A percentile compares a stretch with the other conserved stretches of the same genome.
These are phyloP conservation scores for Skeletonema costatum DNA, from an alignment of 108 stramenopile genomes.

Conservation along the genomic window DNA sequence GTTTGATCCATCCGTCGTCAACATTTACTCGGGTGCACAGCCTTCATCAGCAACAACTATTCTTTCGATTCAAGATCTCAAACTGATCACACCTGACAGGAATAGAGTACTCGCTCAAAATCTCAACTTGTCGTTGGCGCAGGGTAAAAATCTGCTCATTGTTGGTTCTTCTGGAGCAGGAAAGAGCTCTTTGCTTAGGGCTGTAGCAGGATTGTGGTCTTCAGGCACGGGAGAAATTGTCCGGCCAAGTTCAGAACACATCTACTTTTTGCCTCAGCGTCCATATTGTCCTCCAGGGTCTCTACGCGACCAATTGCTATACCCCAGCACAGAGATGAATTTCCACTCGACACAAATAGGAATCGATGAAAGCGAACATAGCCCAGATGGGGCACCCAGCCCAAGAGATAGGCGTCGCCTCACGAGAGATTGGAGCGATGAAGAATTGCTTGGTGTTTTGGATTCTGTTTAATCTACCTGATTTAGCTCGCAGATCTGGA, in stretches of 20 bases:
- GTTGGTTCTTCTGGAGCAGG: slow-evolving; percentile 69
- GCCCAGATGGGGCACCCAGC: slow-evolving; percentile 19
- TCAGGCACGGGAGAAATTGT: slow-evolving; percentile 69
- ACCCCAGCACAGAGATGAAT: slow-evolving; percentile 51
- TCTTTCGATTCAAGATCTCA: slow-evolving; percentile 47
- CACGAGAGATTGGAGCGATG: slow-evolving; percentile 42
- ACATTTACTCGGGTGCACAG: background rate
- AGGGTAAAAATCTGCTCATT: slow-evolving; percentile 67
- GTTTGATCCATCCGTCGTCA: slow-evolving; percentile 25
- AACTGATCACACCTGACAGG: slow-evolving; percentile 62
- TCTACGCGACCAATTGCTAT: slow-evolving; percentile 78
- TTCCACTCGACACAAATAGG: slow-evolving; percentile 19
- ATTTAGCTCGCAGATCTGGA: slow-evolving; percentile 50
- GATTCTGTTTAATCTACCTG: slow-evolving; percentile 53
- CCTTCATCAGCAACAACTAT: slow-evolving; percentile 6
- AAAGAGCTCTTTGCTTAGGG: slow-evolving; percentile 64
- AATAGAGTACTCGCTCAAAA: slow-evolving; percentile 51
- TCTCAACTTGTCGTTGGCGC: slow-evolving; percentile 47
- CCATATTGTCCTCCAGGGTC: slow-evolving; percentile 84
- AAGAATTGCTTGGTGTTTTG: slow-evolving; percentile 40
- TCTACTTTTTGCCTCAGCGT: slow-evolving; percentile 86
- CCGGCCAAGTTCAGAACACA: slow-evolving; percentile 59
- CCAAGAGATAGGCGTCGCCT: slow-evolving; percentile 27
- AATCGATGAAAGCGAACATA: slow-evolving; percentile 23
- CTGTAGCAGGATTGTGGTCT: slow-evolving; percentile 85